phyloP scores from a whole-genome alignment of 148 eudicot genomes.

The Nepenthes mirabilis region DNA sequence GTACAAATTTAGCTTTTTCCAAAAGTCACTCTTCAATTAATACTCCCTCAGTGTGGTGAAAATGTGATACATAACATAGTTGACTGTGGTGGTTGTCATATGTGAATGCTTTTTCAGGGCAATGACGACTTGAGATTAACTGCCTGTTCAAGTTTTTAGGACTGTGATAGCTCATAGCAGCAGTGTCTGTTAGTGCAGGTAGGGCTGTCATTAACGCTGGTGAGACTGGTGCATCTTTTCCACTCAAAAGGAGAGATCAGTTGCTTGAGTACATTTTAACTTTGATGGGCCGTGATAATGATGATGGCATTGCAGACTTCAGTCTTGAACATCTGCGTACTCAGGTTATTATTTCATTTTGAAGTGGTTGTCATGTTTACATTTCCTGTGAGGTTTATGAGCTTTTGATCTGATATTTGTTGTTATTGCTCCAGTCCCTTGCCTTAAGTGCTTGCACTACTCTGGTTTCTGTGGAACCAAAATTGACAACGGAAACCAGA shows the following conservation, averaged over 20 bases:
- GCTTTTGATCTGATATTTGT: neutral
- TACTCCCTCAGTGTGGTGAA: too few relatives aligned
- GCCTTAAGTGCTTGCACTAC: constrained; percentile 98
- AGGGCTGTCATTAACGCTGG: constrained; percentile 85
- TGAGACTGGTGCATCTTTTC: constrained; percentile 84
- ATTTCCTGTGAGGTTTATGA: neutral
- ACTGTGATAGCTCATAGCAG: neutral
- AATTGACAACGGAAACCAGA: constrained; percentile 71
- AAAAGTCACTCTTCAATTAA: too few relatives aligned
- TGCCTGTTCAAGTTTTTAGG: neutral
- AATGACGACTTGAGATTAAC: too few relatives aligned
- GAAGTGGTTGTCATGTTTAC: neutral
- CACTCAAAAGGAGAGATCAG: constrained; percentile 78
- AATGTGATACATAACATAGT: too few relatives aligned
- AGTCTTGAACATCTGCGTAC: constrained; percentile 70
- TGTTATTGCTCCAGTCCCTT: constrained; percentile 50
- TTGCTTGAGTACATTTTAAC: constrained; percentile 88
- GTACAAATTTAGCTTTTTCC: too few relatives aligned
- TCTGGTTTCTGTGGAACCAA: constrained; percentile 97
- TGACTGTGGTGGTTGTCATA: too few relatives aligned
- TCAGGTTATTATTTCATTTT: constrained; percentile 36
- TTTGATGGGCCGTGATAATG: constrained; percentile 87
- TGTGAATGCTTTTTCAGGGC: too few relatives aligned
- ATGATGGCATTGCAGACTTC: constrained; percentile 57
- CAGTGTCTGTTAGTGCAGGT: constrained; percentile 31